Conservation (phyloP, 2,329 filamentous ascomycete species). For the Pestalotiopsis sp. region DNA sequence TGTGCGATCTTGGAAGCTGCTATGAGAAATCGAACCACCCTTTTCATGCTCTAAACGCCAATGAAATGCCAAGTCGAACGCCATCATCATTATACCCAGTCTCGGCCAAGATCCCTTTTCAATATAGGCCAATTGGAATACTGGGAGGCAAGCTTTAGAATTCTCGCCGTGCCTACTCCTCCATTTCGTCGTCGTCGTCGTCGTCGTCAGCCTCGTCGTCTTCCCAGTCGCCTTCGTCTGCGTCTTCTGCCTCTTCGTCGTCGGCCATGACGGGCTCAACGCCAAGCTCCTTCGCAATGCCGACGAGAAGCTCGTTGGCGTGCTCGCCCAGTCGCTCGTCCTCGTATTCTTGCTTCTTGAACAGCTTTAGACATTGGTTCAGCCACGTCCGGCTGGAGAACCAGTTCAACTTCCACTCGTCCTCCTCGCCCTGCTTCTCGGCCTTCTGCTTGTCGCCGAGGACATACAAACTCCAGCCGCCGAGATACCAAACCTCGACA, state of each 20-base stretch:
- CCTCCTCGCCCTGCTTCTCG: slow-evolving; percentile 45
- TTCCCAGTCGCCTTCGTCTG: slow-evolving; percentile 44
- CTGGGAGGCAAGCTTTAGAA: not conserved
- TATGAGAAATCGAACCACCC: not conserved
- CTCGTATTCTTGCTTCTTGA: slow-evolving; percentile 78
- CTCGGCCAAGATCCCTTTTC: not conserved
- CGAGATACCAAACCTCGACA: slow-evolving; percentile 95
- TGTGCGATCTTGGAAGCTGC: not conserved
- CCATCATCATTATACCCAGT: slow-evolving; percentile 1
- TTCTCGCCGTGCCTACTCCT: slow-evolving; percentile 29
- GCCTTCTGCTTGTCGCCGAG: slow-evolving; percentile 68
- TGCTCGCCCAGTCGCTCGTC: slow-evolving; percentile 79
- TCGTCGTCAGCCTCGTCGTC: slow-evolving; percentile 23
- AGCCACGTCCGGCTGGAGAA: slow-evolving; percentile 82
- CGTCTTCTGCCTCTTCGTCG: slow-evolving; percentile 56
- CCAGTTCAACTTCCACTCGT: slow-evolving; percentile 65
- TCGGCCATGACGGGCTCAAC: slow-evolving; percentile 59
- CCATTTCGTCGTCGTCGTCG: slow-evolving; percentile 61
- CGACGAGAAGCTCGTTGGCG: slow-evolving; percentile 68
- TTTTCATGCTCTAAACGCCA: slow-evolving; percentile 6
- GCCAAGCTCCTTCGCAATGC: slow-evolving; percentile 66
- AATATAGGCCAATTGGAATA: not conserved
- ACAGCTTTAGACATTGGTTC: slow-evolving; percentile 79
- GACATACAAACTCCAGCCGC: slow-evolving; percentile 89
- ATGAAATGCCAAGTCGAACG: slow-evolving; percentile 10